These are phyloP conservation scores for Sphaerulina musiva DNA, from an alignment of 2,329 filamentous ascomycete species.

Conservation along the genomic window DNA sequence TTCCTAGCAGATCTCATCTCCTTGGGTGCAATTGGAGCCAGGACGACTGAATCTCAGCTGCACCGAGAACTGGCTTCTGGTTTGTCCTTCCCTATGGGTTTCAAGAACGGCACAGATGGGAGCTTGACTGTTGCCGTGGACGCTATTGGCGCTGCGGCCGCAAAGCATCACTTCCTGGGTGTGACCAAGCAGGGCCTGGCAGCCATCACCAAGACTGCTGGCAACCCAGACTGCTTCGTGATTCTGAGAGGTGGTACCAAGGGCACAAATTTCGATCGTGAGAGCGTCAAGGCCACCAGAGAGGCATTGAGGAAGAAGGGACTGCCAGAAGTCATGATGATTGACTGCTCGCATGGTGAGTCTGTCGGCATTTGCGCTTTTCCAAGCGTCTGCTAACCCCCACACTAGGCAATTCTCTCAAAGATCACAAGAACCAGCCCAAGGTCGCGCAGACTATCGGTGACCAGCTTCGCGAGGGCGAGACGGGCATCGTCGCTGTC, in stretches of 20 bases:
- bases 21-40: slow-evolving; percentile 87
- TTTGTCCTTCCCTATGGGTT: slow-evolving; percentile 93
- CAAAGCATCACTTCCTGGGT: slow-evolving; percentile 95
- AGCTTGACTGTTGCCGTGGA: slow-evolving; percentile 87
- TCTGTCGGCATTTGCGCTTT: slow-evolving; percentile 5
- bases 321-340: slow-evolving; percentile 85
- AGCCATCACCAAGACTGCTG: slow-evolving; percentile 85
- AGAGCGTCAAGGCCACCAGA: slow-evolving; percentile 71
- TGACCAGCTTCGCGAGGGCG: slow-evolving; percentile 80
- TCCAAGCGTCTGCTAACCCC: background rate
- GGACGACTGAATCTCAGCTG: slow-evolving; percentile 93
- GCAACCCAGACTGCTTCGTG: slow-evolving; percentile 96
- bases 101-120: slow-evolving; percentile 98
- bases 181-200: slow-evolving; percentile 96
- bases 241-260: slow-evolving; percentile 86
- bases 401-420: slow-evolving; percentile 77
- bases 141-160: slow-evolving; percentile 73
- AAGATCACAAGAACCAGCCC: slow-evolving; percentile 96
- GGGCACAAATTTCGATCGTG: slow-evolving; percentile 89
- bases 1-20: slow-evolving; percentile 95
- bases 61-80: slow-evolving; percentile 94
- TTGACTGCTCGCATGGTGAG: slow-evolving; percentile 93
- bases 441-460: slow-evolving; percentile 76
- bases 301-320: slow-evolving; percentile 74
- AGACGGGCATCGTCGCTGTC: slow-evolving; percentile 84